These are phyloP conservation scores for Aureobasidium sp. DNA, from an alignment of 2,329 filamentous ascomycete species.

Conservation along the genomic window DNA sequence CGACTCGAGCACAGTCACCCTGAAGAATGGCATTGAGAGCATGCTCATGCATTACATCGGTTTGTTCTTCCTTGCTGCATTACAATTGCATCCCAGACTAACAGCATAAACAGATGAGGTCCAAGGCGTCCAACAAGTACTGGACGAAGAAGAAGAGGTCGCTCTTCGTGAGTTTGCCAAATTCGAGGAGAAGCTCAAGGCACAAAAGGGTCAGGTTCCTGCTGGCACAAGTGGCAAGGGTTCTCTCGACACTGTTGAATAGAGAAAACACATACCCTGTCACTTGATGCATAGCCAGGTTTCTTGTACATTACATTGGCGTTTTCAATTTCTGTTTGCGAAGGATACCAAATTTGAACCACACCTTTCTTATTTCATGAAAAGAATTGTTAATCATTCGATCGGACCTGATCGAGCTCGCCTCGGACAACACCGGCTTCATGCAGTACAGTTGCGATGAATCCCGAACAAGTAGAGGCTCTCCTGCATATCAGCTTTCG, in stretches of 20 bases:
- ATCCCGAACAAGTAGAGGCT: background rate
- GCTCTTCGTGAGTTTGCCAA: slow-evolving; percentile 81
- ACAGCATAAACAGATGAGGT: slow-evolving; percentile 62
- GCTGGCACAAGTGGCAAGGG: slow-evolving; percentile 45
- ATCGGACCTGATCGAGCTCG: background rate
- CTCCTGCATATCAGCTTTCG: background rate
- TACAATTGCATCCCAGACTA: background rate
- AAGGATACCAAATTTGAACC: slow-evolving; percentile 11
- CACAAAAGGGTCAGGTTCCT: slow-evolving; percentile 50
- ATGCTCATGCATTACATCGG: slow-evolving; percentile 64
- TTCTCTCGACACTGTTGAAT: slow-evolving; percentile 42
- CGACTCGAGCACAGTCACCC: slow-evolving; percentile 90
- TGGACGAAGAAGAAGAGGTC: slow-evolving; percentile 88
- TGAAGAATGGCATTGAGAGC: slow-evolving; percentile 96
- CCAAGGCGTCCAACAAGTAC: slow-evolving; percentile 79
- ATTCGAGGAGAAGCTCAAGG: slow-evolving; percentile 77
- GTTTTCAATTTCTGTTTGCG: background rate
- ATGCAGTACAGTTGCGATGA: background rate
- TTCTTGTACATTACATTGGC: slow-evolving; percentile 9
- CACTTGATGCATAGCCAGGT: slow-evolving; percentile 3
- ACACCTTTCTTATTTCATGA: background rate
- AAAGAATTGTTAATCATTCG: too few relatives aligned
- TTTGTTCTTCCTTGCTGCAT: background rate
- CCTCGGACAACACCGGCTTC: background rate
- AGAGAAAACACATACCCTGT: background rate